A percentile compares a stretch with the other conserved stretches of the same genome.
Conservation (phyloP, 228 moss, liverwort and hornwort genomes). For the Sphagnum magellanicum region DNA sequence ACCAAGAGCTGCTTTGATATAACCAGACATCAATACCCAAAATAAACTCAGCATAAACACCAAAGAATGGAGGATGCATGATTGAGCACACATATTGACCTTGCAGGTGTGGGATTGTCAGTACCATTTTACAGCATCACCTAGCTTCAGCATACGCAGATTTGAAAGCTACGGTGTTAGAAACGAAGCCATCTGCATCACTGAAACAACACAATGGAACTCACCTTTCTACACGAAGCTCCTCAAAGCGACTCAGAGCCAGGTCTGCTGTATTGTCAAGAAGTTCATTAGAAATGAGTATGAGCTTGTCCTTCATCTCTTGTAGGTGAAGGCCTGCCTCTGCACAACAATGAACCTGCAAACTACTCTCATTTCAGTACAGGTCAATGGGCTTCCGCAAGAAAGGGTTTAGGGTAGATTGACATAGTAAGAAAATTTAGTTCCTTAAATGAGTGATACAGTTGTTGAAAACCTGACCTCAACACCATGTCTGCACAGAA, state of each 20-base stretch:
- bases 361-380: background rate
- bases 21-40: background rate
- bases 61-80: too few species aligned
- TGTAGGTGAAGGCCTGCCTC: conserved; percentile 71
- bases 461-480: conserved; percentile 35
- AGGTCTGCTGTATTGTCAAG: conserved; percentile 81
- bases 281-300: conserved; percentile 70
- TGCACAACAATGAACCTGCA: conserved; percentile 69
- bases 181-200: too few species aligned
- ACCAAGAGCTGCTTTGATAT: background rate
- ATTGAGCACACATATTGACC: too few species aligned
- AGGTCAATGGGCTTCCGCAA: background rate
- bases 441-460: too few species aligned
- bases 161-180: too few species aligned
- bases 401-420: background rate
- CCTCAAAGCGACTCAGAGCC: conserved; percentile 62
- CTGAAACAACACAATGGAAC: background rate
- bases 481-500: conserved; percentile 60
- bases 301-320: conserved; percentile 86
- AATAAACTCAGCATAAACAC: too few species aligned
- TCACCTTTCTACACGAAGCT: conserved; percentile 81
- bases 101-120: too few species aligned
- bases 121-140: too few species aligned
- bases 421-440: background rate
- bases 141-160: too few species aligned